phyloP scores from a whole-genome alignment of 345 rosid genomes.

The Alliaria petiolata region DNA sequence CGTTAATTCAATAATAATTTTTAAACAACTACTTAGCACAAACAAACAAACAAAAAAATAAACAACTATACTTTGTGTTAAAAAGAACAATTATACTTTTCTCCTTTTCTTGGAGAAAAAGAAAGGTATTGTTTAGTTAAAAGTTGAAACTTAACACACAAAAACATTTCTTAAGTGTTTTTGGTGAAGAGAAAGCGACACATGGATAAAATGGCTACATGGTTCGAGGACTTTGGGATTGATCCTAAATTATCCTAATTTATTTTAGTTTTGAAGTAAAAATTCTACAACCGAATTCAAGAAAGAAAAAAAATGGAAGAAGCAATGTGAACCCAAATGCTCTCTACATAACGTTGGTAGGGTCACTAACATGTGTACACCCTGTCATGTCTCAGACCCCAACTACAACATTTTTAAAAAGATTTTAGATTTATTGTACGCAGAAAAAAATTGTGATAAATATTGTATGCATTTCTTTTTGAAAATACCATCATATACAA shows the following conservation, averaged over 20 bases:
- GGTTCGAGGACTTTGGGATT: neutral
- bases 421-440: slow-evolving; percentile 4
- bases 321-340: slow-evolving; percentile 17
- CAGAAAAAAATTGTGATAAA: neutral
- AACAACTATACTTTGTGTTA: no score
- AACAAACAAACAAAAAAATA: no score
- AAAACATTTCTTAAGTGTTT: no score
- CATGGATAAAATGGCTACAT: neutral
- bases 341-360: slow-evolving; percentile 12
- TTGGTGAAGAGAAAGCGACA: neutral
- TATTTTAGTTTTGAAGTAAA: neutral
- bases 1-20: neutral
- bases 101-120: slow-evolving; percentile 12
- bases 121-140: slow-evolving; percentile 7
- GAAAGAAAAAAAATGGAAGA: neutral
- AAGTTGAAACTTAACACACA: no score
- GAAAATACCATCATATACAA: neutral
- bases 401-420: neutral
- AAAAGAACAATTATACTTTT: neutral
- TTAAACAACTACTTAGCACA: no score
- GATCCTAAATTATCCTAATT: slow-evolving; percentile 25
- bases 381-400: slow-evolving; percentile 22
- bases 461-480: neutral
- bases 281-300: neutral
- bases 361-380: slow-evolving; percentile 33